Conservation (phyloP, 441 rosid species). For the Pelargonium fulgidum region DNA sequence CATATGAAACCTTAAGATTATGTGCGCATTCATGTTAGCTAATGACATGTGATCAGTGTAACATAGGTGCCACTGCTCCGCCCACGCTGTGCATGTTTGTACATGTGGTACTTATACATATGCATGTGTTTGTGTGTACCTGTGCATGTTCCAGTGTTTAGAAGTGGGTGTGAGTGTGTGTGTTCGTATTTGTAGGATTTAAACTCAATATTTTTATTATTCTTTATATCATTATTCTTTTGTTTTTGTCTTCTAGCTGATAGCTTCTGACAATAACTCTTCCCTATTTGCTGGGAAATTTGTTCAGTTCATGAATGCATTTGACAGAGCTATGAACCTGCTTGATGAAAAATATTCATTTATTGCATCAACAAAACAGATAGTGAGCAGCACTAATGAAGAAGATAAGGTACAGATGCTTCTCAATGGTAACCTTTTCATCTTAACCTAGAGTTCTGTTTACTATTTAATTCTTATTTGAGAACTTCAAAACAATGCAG, state of each 20-base stretch:
- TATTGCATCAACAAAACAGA: constrained; percentile 60
- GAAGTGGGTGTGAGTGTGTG: neutral
- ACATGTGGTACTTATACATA: neutral
- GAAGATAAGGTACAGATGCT: constrained; percentile 52
- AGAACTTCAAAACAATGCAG: constrained; percentile 1
- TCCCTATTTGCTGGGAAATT: constrained; percentile 18
- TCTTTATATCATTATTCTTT: neutral
- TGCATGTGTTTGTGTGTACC: neutral
- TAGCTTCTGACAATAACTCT: constrained; percentile 8
- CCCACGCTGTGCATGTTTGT: neutral
- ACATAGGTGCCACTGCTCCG: neutral
- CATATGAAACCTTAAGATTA: neutral
- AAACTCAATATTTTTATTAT: neutral
- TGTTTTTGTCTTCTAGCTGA: neutral
- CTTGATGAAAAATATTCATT: constrained; percentile 64
- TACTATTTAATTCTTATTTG: neutral
- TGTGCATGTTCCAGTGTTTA: neutral
- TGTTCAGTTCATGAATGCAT: constrained; percentile 64
- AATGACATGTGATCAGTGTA: neutral
- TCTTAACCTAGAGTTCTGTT: constrained; percentile 1
- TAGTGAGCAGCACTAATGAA: constrained; percentile 63
- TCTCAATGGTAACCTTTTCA: neutral
- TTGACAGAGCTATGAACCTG: constrained; percentile 64
- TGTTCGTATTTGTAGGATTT: neutral
- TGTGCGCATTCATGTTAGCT: constrained; percentile 4